A percentile compares a stretch with the other conserved stretches of the same genome.
Evolutionary conservation across 164 flowering plant genomes (phyloP).

Genomic region (Magnolia officinalis): DNA sequence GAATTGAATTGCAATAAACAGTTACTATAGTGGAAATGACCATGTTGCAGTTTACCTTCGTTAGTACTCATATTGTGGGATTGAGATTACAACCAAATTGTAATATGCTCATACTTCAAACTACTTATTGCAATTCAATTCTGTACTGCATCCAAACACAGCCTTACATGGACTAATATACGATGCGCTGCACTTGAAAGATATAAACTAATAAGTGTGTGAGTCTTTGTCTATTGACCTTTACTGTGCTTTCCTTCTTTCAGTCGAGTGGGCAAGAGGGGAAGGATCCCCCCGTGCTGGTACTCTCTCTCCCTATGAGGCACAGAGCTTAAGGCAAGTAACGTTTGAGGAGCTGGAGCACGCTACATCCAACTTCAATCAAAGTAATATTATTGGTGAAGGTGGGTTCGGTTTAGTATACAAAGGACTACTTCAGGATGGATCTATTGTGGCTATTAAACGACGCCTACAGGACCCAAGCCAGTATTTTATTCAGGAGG

Average conservation of each 20-base stretch:
- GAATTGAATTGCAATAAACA: not conserved
- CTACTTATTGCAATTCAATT: no score
- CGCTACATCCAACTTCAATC: slow-evolving; percentile 43
- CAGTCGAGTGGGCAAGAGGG: slow-evolving; percentile 29
- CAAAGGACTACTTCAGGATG: slow-evolving; percentile 51
- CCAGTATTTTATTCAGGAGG: slow-evolving; percentile 33
- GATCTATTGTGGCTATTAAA: slow-evolving; percentile 48
- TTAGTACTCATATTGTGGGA: not conserved
- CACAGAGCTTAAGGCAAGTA: slow-evolving; percentile 23
- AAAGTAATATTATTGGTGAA: slow-evolving; percentile 42
- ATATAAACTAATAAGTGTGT: no score
- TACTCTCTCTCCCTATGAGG: slow-evolving; percentile 18
- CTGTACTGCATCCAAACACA: no score
- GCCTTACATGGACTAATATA: not conserved
- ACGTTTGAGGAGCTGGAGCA: slow-evolving; percentile 33
- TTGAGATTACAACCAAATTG: no score
- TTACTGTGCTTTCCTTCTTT: not conserved
- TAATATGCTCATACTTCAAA: no score
- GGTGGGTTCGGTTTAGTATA: slow-evolving; percentile 45
- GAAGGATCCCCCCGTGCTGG: slow-evolving; percentile 16
- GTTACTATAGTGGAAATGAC: not conserved
- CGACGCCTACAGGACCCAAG: slow-evolving; percentile 28
- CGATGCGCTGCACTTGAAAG: not conserved
- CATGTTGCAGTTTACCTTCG: not conserved
- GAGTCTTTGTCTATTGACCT: not conserved